A percentile compares a stretch with the other conserved stretches of the same genome.
phyloP scores from a whole-genome alignment of 2,329 filamentous ascomycete genomes.

The Polychaeton citri region DNA sequence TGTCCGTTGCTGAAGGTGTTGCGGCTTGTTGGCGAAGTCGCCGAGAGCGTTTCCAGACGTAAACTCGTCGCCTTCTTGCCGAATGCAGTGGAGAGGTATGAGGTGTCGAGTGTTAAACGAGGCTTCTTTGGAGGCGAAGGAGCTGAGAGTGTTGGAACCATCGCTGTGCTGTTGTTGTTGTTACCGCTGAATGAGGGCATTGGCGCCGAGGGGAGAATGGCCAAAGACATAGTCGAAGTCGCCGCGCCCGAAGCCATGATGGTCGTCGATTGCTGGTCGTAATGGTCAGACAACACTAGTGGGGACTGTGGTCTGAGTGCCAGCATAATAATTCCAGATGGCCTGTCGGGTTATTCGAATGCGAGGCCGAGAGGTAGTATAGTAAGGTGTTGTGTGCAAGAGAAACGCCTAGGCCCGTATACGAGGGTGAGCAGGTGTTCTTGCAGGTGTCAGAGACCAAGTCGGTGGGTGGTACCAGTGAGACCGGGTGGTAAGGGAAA shows the following conservation, averaged over 20 bases:
- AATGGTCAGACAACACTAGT: constrained; percentile 4
- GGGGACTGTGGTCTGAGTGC: constrained; percentile 16
- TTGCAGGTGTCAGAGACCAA: too few relatives aligned
- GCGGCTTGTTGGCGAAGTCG: constrained; percentile 46
- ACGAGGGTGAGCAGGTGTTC: too few relatives aligned
- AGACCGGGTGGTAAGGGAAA: too few relatives aligned
- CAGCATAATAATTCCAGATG: constrained; percentile 23
- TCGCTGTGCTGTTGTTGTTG: constrained; percentile 7
- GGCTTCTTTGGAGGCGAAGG: constrained; percentile 30
- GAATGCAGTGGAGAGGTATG: constrained; percentile 31
- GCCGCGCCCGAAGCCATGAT: constrained; percentile 25
- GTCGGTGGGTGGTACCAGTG: too few relatives aligned
- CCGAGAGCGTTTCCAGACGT: constrained; percentile 38
- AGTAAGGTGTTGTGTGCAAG: too few relatives aligned
- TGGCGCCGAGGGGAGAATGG: constrained; percentile 24
- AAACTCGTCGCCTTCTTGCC: constrained; percentile 42
- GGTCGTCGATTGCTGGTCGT: constrained; percentile 15
- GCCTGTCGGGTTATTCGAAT: too few relatives aligned
- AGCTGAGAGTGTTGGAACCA: constrained; percentile 7
- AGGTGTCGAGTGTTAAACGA: constrained; percentile 48
- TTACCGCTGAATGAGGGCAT: constrained; percentile 4
- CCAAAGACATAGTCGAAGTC: constrained; percentile 31
- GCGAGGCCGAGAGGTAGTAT: too few relatives aligned
- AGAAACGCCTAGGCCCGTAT: too few relatives aligned
- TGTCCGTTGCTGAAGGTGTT: constrained; percentile 52